Evolutionary conservation across 2,329 filamentous ascomycete genomes (phyloP).

Genomic region (Calonectria hongkongensis): DNA sequence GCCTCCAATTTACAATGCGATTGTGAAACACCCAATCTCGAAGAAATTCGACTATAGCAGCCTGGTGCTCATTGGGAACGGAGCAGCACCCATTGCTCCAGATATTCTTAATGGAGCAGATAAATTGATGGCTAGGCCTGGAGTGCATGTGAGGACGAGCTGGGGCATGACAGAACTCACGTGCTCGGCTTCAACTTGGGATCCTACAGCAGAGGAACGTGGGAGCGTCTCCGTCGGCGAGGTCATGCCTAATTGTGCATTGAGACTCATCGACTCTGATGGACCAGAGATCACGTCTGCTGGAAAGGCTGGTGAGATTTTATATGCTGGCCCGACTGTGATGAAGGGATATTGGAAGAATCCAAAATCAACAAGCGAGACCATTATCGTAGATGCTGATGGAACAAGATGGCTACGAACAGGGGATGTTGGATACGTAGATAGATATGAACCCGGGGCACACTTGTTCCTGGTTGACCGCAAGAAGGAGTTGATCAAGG

Average conservation of each 20-base stretch:
- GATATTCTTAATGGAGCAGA: conserved; percentile 67
- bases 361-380: conserved; percentile 78
- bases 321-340: conserved; percentile 82
- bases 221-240: conserved; percentile 45
- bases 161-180: conserved; percentile 94
- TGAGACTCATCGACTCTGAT: conserved; percentile 78
- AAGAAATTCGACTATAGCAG: conserved; percentile 82
- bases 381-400: conserved; percentile 66
- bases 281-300: conserved; percentile 66
- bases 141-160: conserved; percentile 74
- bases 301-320: conserved; percentile 79
- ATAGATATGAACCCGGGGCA: conserved; percentile 70
- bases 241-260: conserved; percentile 66
- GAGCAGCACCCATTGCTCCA: conserved; percentile 80
- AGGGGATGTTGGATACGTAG: conserved; percentile 82
- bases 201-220: conserved; percentile 72
- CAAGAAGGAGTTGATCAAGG: conserved; percentile 78
- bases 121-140: conserved; percentile 68
- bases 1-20: conserved; percentile 82
- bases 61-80: conserved; percentile 74
- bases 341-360: conserved; percentile 87
- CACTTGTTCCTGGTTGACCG: conserved; percentile 81
- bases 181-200: conserved; percentile 81
- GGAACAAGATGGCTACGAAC: conserved; percentile 82
- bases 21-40: conserved; percentile 81